Evolutionary conservation across 73 alveolate genomes (phyloP).

Genomic region (Tetrahymena borealis): DNA sequence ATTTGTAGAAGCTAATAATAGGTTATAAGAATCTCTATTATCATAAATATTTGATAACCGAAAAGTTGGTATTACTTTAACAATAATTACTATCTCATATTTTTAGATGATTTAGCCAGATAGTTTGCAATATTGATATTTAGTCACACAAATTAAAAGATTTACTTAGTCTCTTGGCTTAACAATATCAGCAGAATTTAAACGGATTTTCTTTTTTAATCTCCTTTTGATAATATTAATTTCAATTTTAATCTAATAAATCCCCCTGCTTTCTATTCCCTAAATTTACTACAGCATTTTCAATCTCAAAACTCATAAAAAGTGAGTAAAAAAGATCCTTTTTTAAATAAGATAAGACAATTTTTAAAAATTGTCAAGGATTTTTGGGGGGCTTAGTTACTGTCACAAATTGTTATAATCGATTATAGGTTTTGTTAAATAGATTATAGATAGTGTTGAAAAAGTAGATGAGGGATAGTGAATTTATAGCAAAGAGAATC

Average conservation of each 20-base stretch:
- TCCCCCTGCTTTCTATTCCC: neutral
- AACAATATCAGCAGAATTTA: neutral
- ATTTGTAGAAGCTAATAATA: neutral
- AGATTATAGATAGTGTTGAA: neutral
- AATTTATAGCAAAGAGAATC: neutral
- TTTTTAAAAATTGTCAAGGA: neutral
- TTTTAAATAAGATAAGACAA: neutral
- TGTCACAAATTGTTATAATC: too few relatives aligned
- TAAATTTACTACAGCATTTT: neutral
- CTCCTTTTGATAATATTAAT: neutral
- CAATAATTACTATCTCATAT: neutral
- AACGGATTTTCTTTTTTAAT: neutral
- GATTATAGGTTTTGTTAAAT: too few relatives aligned
- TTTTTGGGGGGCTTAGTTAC: neutral
- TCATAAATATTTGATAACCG: neutral
- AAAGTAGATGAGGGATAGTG: neutral
- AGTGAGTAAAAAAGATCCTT: neutral
- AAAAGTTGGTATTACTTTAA: neutral
- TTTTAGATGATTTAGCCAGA: neutral
- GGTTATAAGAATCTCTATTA: neutral
- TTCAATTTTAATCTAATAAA: neutral
- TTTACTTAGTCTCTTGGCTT: neutral
- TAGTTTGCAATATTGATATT: neutral
- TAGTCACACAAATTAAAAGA: neutral
- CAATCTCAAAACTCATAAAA: neutral